These are phyloP conservation scores for Leccinum laetum DNA, from an alignment of 1,284 basidiomycete genomes.

Conservation along the genomic window DNA sequence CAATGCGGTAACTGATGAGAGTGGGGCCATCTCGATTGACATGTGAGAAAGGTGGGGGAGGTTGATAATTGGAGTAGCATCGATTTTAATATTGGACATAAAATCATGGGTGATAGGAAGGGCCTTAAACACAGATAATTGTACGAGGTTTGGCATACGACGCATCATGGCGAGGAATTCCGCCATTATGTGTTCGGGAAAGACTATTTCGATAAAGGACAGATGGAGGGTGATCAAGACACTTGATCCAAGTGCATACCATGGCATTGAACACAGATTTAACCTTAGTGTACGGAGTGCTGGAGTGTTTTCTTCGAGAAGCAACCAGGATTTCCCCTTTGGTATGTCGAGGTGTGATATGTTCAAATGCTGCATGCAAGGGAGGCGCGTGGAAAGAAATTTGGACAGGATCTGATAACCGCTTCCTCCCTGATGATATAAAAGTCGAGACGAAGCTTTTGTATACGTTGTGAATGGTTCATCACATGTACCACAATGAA, in stretches of 20 bases:
- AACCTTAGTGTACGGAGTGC: no score
- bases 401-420: background rate
- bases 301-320: no score
- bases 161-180: background rate
- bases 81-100: background rate
- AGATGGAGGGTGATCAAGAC: background rate
- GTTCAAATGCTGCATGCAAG: background rate
- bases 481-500: background rate
- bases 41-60: background rate
- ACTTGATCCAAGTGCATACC: no score
- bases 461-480: background rate
- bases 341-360: no score
- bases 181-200: background rate
- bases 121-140: no score
- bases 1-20: background rate
- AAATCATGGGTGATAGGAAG: accelerated
- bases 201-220: no score
- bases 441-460: background rate
- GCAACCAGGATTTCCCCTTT: no score
- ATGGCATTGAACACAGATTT: no score
- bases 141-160: background rate
- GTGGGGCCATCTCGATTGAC: background rate
- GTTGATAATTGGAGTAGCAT: background rate
- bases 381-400: background rate
- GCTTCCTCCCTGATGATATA: no score